These are phyloP conservation scores for Coccinonectria pachysandricola DNA, from an alignment of 2,329 filamentous ascomycete species.

Conservation along the genomic window DNA sequence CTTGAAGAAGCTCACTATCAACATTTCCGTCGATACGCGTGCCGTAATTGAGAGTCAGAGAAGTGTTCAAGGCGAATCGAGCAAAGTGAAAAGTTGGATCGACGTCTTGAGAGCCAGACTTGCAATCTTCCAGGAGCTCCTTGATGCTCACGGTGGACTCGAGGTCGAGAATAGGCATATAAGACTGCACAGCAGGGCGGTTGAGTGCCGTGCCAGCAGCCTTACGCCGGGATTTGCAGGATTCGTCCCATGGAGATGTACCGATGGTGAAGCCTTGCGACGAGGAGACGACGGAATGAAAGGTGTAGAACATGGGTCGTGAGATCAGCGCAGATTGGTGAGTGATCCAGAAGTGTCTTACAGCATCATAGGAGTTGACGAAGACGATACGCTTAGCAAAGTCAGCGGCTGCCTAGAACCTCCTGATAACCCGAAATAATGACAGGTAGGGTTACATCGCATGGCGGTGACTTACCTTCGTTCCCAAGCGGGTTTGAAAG, in stretches of 20 bases:
- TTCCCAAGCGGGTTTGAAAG: constrained; percentile 59
- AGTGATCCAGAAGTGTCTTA: constrained; percentile 65
- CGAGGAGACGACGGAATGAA: constrained; percentile 67
- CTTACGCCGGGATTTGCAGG: constrained; percentile 66
- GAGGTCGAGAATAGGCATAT: constrained; percentile 74
- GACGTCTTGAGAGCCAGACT: constrained; percentile 51
- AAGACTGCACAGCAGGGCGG: constrained; percentile 62
- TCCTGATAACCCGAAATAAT: not conserved
- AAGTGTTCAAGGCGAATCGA: constrained; percentile 66
- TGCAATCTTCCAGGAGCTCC: constrained; percentile 57
- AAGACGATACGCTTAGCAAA: constrained; percentile 62
- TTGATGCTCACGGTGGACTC: constrained; percentile 63
- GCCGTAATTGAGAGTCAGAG: constrained; percentile 69
- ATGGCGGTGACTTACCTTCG: constrained; percentile 45
- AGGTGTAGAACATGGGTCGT: constrained; percentile 68
- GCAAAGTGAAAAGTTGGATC: constrained; percentile 67
- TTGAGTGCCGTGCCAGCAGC: constrained; percentile 72
- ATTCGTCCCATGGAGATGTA: constrained; percentile 76
- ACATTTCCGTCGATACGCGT: constrained; percentile 63
- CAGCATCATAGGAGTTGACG: constrained; percentile 67
- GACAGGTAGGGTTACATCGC: too few species aligned
- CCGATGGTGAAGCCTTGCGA: constrained; percentile 76
- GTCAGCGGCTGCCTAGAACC: too few species aligned
- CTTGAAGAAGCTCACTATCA: constrained; percentile 55
- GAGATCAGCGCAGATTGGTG: constrained; percentile 71